Percentiles rank a stretch among this genome's conserved stretches.
Evolutionary conservation across 179 eudicot species (phyloP).

Genomic region (Spergularia azorica): DNA sequence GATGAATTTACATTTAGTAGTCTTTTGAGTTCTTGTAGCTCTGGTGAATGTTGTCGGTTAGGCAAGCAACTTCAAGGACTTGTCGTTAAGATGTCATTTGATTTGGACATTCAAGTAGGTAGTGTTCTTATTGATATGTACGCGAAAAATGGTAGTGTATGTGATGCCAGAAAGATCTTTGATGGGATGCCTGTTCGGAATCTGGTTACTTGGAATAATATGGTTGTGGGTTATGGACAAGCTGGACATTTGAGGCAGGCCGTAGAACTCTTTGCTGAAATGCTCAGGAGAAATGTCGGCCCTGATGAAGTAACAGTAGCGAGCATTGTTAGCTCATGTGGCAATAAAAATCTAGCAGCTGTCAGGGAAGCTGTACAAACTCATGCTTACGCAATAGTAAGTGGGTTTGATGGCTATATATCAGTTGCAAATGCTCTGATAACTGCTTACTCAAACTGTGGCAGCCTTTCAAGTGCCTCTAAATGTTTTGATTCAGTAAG

Average conservation of each 20-base stretch:
- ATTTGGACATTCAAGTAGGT: conserved; percentile 28
- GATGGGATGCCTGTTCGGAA: conserved; percentile 44
- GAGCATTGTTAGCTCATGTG: conserved; percentile 60
- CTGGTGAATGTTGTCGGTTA: conserved; percentile 28
- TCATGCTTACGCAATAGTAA: conserved; percentile 41
- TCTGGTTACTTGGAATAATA: conserved; percentile 54
- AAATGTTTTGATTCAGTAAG: conserved; percentile 36
- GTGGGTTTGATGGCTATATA: conserved; percentile 32
- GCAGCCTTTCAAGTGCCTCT: conserved; percentile 38
- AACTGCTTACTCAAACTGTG: conserved; percentile 51
- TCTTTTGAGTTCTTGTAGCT: conserved; percentile 48
- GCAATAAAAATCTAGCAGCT: conserved; percentile 30
- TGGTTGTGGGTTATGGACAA: conserved; percentile 64
- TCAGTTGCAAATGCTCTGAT: conserved; percentile 52
- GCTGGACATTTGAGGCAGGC: conserved; percentile 49
- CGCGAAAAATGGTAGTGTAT: conserved; percentile 38
- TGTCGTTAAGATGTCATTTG: conserved; percentile 34
- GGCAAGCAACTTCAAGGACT: conserved; percentile 53
- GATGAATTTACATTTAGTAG: conserved; percentile 58
- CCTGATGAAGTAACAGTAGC: conserved; percentile 58
- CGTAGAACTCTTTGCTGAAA: conserved; percentile 34
- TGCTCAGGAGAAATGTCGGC: conserved; percentile 34
- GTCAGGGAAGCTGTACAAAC: conserved; percentile 33
- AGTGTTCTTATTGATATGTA: conserved; percentile 49
- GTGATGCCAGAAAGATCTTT: conserved; percentile 47